A percentile compares a stretch with the other conserved stretches of the same genome.
Evolutionary conservation across 1,284 basidiomycete species (phyloP).

Genomic region (Phaffia rhodozyma): DNA sequence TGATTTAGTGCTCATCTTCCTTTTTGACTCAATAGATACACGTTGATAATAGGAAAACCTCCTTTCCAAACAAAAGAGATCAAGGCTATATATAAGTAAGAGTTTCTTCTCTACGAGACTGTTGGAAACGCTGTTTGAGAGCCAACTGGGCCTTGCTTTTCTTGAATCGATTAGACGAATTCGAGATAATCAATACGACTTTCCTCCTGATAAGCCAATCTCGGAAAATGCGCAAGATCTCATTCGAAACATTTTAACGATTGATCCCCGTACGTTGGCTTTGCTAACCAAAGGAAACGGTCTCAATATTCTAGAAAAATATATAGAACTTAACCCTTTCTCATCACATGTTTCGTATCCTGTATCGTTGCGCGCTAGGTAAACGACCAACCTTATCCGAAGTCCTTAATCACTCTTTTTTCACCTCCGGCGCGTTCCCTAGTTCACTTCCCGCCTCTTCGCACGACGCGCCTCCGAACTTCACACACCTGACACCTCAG

Average conservation of each 20-base stretch:
- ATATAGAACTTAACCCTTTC: not conserved
- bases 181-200: constrained; percentile 85
- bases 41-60: constrained; percentile 81
- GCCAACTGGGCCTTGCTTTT: constrained; percentile 12
- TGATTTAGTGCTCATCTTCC: not conserved
- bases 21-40: constrained; percentile 46
- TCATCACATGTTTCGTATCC: not conserved
- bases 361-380: constrained; percentile 26
- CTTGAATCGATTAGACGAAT: constrained; percentile 54
- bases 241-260: constrained; percentile 74
- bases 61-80: constrained; percentile 98
- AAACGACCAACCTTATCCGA: constrained; percentile 70
- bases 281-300: not conserved
- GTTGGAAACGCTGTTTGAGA: not conserved
- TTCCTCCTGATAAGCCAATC: constrained; percentile 64
- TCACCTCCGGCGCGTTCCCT: constrained; percentile 69
- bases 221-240: constrained; percentile 63
- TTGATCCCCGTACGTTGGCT: constrained; percentile 46
- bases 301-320: not conserved
- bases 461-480: constrained; percentile 61
- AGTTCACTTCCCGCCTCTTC: constrained; percentile 64
- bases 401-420: constrained; percentile 78
- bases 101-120: constrained; percentile 4
- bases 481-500: constrained; percentile 50
- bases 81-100: constrained; percentile 81